Evolutionary conservation across 768 basidiomycete species (phyloP), one percentile per base, ranked within the genome.

Genomic region (Russula griseocarnosa): DNA sequence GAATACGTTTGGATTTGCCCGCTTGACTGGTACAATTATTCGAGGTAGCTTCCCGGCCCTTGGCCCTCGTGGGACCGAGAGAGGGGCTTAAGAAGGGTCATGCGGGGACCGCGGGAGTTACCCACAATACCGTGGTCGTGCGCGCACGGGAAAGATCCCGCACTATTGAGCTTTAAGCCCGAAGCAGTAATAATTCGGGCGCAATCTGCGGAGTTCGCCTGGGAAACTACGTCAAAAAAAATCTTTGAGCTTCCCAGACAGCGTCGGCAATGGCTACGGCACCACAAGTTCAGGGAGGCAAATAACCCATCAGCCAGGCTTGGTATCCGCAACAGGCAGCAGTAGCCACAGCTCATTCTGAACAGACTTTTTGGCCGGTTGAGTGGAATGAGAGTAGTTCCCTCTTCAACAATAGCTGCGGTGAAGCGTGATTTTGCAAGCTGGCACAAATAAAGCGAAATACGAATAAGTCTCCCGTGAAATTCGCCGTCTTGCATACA

Each of bases 141-240:
- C 50, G 26, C 49, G 5, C 53, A 5, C n/a, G n/a, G 38, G 38
- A 18, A 49, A 10, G 28, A 54, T 32, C 57, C 51, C 40, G 26
- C 44, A 24, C 32, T 11, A 14, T 58, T 58, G 26, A 46, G 40
- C 57, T 47, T 59, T 32, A 51, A 30, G 22, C 63, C 52, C 36
- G 36, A 64, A 49, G 36, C 28, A 30, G 63, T 64, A 47, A 22
- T 47, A 54, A 55, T 42, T 55, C 36, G n/a, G 28, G 26, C n/a
- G 34, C n/a, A 38, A n/a, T 22, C 5, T 30, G n/a, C 18, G n/a
- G 24, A 22, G 7, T 38, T 36, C 28, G 51, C 38, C 14, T 55
- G 26, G 10, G 40, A 56, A 56, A 42, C 3, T 10, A 22, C 10
- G 44, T 47, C 44, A 46, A 46, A 20, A 16, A 10, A 38, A 36